Conservation (phyloP, 352 stramenopile species). For the Globisporangium parvum region DNA sequence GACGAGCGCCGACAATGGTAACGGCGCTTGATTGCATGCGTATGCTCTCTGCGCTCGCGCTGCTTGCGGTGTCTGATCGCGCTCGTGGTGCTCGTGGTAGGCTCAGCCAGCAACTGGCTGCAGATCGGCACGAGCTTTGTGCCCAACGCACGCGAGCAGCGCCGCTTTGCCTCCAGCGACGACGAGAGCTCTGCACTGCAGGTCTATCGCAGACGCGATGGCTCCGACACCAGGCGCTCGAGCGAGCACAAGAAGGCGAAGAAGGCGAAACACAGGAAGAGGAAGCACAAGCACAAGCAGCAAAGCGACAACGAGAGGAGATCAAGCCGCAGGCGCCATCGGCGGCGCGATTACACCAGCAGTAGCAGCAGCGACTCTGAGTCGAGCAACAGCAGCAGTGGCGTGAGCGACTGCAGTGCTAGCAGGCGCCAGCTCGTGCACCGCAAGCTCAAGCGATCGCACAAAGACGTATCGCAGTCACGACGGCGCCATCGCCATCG, state of each 20-base stretch:
- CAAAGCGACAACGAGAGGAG: not conserved
- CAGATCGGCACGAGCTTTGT: slow-evolving; percentile 11
- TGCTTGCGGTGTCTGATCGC: not conserved
- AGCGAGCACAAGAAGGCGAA: not conserved
- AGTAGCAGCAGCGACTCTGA: not conserved
- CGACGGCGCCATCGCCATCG: not conserved
- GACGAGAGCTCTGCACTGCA: slow-evolving; percentile 8
- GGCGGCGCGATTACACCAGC: not conserved
- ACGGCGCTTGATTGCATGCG: too few relatives aligned
- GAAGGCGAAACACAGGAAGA: slow-evolving; percentile 32
- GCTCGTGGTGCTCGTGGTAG: not conserved
- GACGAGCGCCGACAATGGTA: not conserved
- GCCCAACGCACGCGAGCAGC: not conserved
- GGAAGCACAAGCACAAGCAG: slow-evolving; percentile 45
- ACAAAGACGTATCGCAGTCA: not conserved
- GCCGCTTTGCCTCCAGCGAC: not conserved
- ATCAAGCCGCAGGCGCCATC: slow-evolving; percentile 23
- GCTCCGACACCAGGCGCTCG: not conserved
- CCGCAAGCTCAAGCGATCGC: not conserved
- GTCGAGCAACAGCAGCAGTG: slow-evolving; percentile 1
- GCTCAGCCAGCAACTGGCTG: slow-evolving; percentile 6
- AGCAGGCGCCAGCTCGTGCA: slow-evolving; percentile 1
- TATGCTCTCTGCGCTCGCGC: too few relatives aligned
- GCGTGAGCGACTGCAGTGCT: not conserved
- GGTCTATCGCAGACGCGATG: slow-evolving; percentile 6